Evolutionary conservation across 148 eudicot genomes (phyloP).

Genomic region (Silene uniflora): DNA sequence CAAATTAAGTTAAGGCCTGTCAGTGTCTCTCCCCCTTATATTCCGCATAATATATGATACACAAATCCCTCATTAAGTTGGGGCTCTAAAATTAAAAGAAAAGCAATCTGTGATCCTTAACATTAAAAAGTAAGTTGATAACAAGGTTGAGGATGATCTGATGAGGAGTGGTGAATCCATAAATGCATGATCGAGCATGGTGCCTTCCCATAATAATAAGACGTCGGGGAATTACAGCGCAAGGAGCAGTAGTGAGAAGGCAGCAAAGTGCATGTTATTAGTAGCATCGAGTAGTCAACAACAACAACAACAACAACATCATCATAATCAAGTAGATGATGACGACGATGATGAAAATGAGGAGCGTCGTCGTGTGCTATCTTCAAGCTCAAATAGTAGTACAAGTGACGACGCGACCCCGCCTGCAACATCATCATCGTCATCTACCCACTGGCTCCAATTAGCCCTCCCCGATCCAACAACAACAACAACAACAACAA

Average conservation of each 20-base stretch:
- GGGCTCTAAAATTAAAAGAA: not conserved
- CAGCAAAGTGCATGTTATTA: not conserved
- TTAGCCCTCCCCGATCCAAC: not conserved
- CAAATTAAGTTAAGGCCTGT: not conserved
- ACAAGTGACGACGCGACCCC: not conserved
- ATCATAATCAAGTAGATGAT: not conserved
- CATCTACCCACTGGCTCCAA: not conserved
- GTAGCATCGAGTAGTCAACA: not conserved
- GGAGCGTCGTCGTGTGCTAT: not conserved
- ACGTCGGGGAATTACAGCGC: not conserved
- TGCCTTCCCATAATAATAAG: not conserved
- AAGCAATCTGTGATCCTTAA: not conserved
- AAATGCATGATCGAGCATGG: not conserved
- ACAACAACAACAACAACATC: not conserved
- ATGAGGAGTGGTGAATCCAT: not conserved
- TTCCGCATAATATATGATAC: not conserved
- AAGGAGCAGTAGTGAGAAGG: too few relatives aligned
- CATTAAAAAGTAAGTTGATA: not conserved
- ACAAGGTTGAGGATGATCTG: not conserved
- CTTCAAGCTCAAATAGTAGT: not conserved
- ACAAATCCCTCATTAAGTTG: too few relatives aligned
- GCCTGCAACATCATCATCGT: not conserved
- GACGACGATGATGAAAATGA: not conserved
- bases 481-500: not conserved
- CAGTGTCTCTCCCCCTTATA: not conserved